These are phyloP conservation scores for Monilinia aucupariae DNA, from an alignment of 2,329 filamentous ascomycete genomes.

Conservation along the genomic window DNA sequence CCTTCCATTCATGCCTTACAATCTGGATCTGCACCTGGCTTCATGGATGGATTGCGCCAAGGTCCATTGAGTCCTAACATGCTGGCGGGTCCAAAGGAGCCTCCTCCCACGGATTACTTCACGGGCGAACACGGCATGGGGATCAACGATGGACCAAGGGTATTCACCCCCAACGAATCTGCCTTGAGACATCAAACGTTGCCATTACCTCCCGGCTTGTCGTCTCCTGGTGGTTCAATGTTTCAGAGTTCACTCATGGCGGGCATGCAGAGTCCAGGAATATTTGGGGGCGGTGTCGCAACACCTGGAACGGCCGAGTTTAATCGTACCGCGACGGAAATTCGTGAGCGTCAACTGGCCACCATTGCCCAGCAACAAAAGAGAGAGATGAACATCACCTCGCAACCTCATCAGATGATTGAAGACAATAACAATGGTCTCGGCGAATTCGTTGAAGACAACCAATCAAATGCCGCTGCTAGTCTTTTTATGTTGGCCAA, in stretches of 20 bases:
- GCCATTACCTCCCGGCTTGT: not conserved
- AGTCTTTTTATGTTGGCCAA: conserved; percentile 87
- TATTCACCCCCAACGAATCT: conserved; percentile 95
- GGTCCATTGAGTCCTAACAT: conserved; percentile 95
- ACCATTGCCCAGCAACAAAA: conserved; percentile 67
- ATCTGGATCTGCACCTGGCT: conserved; percentile 77
- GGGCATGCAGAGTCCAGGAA: conserved; percentile 66
- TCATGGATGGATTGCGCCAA: conserved; percentile 81
- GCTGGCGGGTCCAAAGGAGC: conserved; percentile 70
- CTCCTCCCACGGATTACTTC: conserved; percentile 68
- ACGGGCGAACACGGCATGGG: conserved; percentile 60
- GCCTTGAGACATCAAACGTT: conserved; percentile 59
- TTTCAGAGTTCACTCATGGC: not conserved
- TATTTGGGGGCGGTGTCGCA: conserved; percentile 67
- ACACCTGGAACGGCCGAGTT: conserved; percentile 92
- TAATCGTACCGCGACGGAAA: conserved; percentile 69
- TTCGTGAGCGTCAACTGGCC: conserved; percentile 38
- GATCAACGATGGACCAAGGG: conserved; percentile 32
- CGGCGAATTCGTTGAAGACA: conserved; percentile 76
- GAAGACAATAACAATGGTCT: conserved; percentile 21
- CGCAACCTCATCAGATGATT: conserved; percentile 48
- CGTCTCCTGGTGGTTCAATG: conserved; percentile 62
- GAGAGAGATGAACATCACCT: conserved; percentile 40
- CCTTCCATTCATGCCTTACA: conserved; percentile 87
- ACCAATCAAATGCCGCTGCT: conserved; percentile 74